These are phyloP conservation scores for Pleoardoris graminearum DNA, from an alignment of 2,329 filamentous ascomycete genomes.

Conservation along the genomic window DNA sequence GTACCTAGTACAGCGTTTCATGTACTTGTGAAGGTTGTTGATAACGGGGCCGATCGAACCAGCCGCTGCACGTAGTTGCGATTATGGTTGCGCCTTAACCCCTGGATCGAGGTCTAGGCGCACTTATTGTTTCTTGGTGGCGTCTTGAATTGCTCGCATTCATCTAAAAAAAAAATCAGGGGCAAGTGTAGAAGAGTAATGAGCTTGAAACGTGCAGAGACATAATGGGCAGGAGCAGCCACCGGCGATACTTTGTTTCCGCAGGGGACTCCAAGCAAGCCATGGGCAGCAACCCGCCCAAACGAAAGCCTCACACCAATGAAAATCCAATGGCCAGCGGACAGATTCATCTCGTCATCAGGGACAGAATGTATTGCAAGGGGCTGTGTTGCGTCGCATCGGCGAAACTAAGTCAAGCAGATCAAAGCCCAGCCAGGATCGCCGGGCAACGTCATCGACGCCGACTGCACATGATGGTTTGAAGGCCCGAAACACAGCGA, in stretches of 20 bases:
- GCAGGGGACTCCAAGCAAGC: not conserved
- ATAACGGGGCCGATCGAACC: too few relatives aligned
- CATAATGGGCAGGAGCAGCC: not conserved
- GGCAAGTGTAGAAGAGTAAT: too few relatives aligned
- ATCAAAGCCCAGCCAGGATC: constrained; percentile 11
- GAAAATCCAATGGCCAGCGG: not conserved
- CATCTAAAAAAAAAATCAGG: too few relatives aligned
- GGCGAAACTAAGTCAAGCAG: constrained; percentile 17
- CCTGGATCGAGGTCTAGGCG: too few relatives aligned
- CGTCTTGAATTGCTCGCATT: too few relatives aligned
- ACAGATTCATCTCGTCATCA: not conserved
- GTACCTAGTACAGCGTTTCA: too few relatives aligned
- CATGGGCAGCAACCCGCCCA: not conserved
- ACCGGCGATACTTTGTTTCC: too few relatives aligned
- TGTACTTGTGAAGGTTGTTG: too few relatives aligned
- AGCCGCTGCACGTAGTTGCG: too few relatives aligned
- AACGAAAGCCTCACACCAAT: not conserved
- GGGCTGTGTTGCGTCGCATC: constrained; percentile 13
- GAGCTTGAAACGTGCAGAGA: not conserved
- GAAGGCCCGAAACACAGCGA: not conserved
- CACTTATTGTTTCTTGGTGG: too few relatives aligned
- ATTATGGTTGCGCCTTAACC: too few relatives aligned
- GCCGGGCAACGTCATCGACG: constrained; percentile 16
- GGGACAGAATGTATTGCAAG: constrained; percentile 10
- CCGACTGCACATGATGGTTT: constrained; percentile 10